These are phyloP conservation scores for Endocalyx cinctus DNA, from an alignment of 2,329 filamentous ascomycete genomes.

Conservation along the genomic window DNA sequence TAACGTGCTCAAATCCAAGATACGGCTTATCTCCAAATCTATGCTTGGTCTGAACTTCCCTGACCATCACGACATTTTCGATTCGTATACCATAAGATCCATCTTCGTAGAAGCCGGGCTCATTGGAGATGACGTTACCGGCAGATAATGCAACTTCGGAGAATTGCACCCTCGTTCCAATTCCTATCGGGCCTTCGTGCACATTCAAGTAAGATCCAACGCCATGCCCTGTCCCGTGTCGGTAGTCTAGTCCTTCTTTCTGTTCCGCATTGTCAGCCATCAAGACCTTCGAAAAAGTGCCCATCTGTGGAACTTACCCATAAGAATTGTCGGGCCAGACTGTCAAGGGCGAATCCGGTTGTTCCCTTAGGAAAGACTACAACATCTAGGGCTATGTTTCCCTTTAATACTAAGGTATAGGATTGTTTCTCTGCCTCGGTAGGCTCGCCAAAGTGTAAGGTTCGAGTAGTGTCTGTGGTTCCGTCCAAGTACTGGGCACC, in stretches of 20 bases:
- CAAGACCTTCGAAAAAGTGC: too few relatives aligned
- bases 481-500: slow-evolving; percentile 95
- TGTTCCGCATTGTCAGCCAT: too few relatives aligned
- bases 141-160: slow-evolving; percentile 82
- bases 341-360: slow-evolving; percentile 86
- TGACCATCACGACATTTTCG: slow-evolving; percentile 91
- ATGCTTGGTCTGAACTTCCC: slow-evolving; percentile 79
- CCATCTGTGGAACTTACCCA: slow-evolving; percentile 63
- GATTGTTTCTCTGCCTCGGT: slow-evolving; percentile 79
- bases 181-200: slow-evolving; percentile 94
- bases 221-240: slow-evolving; percentile 93
- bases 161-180: slow-evolving; percentile 87
- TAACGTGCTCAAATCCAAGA: slow-evolving; percentile 93
- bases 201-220: slow-evolving; percentile 95
- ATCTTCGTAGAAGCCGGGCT: slow-evolving; percentile 97
- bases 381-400: slow-evolving; percentile 81
- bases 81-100: slow-evolving; percentile 92
- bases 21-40: slow-evolving; percentile 92
- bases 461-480: slow-evolving; percentile 93
- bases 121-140: slow-evolving; percentile 95
- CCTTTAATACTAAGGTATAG: slow-evolving; percentile 92
- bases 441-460: slow-evolving; percentile 84
- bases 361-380: slow-evolving; percentile 93
- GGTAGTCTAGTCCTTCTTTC: slow-evolving; percentile 82
- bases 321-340: slow-evolving; percentile 81